These are phyloP conservation scores for Singerocomus rubriflavus DNA, from an alignment of 1,284 basidiomycete genomes.

Conservation along the genomic window DNA sequence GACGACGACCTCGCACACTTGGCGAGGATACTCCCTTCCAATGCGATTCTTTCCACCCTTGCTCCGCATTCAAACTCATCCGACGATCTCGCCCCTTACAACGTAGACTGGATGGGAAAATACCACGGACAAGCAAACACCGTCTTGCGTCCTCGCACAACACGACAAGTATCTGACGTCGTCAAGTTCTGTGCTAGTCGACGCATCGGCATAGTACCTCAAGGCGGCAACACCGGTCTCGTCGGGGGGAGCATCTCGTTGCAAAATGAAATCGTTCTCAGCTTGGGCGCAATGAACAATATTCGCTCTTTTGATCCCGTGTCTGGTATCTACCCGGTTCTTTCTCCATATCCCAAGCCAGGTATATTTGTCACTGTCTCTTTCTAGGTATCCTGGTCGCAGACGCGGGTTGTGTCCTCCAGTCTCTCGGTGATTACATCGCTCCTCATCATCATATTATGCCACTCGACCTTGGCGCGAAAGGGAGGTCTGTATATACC, in stretches of 20 bases:
- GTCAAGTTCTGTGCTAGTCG: conserved; percentile 81
- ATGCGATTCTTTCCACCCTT: conserved; percentile 65
- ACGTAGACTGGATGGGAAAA: conserved; percentile 98
- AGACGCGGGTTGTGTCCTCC: conserved; percentile 94
- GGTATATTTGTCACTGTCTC: background rate
- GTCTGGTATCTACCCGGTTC: conserved; percentile 55
- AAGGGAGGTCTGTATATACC: conserved; percentile 72
- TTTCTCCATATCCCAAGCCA: conserved; percentile 11
- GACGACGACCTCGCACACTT: conserved; percentile 63
- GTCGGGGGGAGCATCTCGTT: conserved; percentile 96
- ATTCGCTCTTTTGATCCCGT: conserved; percentile 92
- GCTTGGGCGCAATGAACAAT: conserved; percentile 78
- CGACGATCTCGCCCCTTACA: conserved; percentile 80
- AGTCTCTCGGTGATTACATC: conserved; percentile 85
- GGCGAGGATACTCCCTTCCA: conserved; percentile 53
- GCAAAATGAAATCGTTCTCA: conserved; percentile 87
- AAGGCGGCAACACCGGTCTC: conserved; percentile 98
- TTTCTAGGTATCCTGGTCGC: conserved; percentile 65
- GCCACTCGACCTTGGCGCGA: conserved; percentile 96
- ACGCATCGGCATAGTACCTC: conserved; percentile 87
- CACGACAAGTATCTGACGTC: conserved; percentile 85
- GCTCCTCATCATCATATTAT: conserved; percentile 92
- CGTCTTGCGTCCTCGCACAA: conserved; percentile 87
- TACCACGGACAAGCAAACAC: conserved; percentile 83
- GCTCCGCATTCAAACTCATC: conserved; percentile 43